Evolutionary conservation across 208 protist species (phyloP).

Genomic region (Leishmania tropica): DNA sequence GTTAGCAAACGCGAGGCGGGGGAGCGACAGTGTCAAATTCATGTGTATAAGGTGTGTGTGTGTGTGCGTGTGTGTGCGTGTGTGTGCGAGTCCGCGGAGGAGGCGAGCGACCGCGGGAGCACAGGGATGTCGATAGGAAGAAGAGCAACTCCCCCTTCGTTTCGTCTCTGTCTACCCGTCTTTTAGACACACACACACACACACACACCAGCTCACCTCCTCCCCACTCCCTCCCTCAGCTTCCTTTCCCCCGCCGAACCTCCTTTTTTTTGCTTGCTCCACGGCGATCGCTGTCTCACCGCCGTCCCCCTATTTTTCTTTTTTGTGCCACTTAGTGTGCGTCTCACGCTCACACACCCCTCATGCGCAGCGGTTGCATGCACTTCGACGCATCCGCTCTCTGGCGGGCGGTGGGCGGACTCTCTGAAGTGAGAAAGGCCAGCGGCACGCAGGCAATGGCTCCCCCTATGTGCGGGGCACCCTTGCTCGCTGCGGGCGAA

Average conservation of each 20-base stretch:
- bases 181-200: neutral
- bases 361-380: neutral
- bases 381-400: neutral
- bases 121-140: neutral
- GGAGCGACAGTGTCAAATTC: too few relatives aligned
- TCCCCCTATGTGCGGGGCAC: neutral
- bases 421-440: neutral
- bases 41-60: neutral
- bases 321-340: neutral
- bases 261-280: neutral
- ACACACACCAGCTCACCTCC: neutral
- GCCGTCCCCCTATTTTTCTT: neutral
- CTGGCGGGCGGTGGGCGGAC: neutral
- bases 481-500: neutral
- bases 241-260: neutral
- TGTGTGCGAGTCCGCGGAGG: neutral
- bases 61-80: neutral
- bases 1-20: neutral
- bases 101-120: neutral
- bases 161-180: neutral
- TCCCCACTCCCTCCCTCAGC: neutral
- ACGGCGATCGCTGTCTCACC: neutral
- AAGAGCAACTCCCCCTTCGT: neutral
- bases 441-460: neutral
- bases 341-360: neutral